Conservation (phyloP, 2,329 filamentous ascomycete genomes). For the Arachnomyces sp. region DNA sequence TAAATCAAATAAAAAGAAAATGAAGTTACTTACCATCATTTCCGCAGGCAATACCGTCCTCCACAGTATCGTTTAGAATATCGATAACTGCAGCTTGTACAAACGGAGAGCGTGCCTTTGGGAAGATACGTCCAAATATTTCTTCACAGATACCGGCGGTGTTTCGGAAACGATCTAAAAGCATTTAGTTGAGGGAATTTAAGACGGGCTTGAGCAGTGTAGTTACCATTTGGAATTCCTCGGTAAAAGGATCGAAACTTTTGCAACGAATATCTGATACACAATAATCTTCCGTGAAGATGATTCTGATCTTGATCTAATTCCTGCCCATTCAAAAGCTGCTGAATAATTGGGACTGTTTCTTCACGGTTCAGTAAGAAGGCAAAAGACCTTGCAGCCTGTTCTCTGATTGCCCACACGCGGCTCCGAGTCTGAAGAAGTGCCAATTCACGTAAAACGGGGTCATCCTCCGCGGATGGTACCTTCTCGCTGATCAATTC, state of each 20-base stretch:
- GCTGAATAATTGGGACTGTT: slow-evolving; percentile 23
- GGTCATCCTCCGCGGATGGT: slow-evolving; percentile 27
- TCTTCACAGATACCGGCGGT: slow-evolving; percentile 19
- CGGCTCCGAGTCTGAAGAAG: slow-evolving; percentile 33
- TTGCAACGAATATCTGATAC: slow-evolving; percentile 31
- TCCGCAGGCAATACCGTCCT: slow-evolving; percentile 23
- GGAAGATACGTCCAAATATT: slow-evolving; percentile 21
- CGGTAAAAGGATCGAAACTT: slow-evolving; percentile 26
- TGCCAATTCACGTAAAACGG: slow-evolving; percentile 25
- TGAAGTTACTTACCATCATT: slow-evolving; percentile 20
- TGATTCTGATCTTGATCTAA: slow-evolving; percentile 25
- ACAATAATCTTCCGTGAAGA: slow-evolving; percentile 35
- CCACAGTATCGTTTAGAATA: slow-evolving; percentile 29
- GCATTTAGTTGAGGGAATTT: slow-evolving; percentile 8
- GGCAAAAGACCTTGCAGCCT: slow-evolving; percentile 38
- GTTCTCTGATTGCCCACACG: slow-evolving; percentile 41
- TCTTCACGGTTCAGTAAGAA: slow-evolving; percentile 27
- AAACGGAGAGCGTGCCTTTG: slow-evolving; percentile 25
- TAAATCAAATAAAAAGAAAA: neutral
- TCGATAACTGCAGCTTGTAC: slow-evolving; percentile 29
- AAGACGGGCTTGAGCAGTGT: slow-evolving; percentile 3
- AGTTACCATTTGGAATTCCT: slow-evolving; percentile 29
- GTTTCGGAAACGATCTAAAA: slow-evolving; percentile 22
- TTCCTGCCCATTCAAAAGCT: slow-evolving; percentile 17
- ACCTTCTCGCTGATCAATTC: slow-evolving; percentile 40